A percentile compares a stretch with the other conserved stretches of the same genome.
These are phyloP conservation scores for Citrullus colocynthis DNA, from an alignment of 306 rosid genomes.

Conservation along the genomic window DNA sequence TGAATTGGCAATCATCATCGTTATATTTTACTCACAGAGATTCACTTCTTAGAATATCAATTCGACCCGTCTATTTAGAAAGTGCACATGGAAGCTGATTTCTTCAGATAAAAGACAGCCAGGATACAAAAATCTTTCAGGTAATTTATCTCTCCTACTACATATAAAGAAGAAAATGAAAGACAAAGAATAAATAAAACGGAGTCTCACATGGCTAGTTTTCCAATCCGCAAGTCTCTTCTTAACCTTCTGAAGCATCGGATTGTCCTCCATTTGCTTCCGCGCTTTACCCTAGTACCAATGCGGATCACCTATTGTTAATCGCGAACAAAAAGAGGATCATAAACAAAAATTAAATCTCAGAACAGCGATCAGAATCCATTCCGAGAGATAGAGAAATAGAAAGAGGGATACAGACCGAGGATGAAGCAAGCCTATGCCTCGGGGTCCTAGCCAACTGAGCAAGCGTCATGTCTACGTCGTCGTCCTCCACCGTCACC, in stretches of 20 bases:
- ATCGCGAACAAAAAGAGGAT: background rate
- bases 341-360: background rate
- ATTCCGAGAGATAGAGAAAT: background rate
- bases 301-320: slow-evolving; percentile 15
- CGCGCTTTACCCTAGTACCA: slow-evolving; percentile 32
- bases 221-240: slow-evolving; percentile 21
- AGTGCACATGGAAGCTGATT: background rate
- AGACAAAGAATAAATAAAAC: background rate
- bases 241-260: slow-evolving; percentile 18
- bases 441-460: slow-evolving; percentile 14
- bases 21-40: background rate
- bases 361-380: background rate
- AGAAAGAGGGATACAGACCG: slow-evolving; percentile 14
- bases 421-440: slow-evolving; percentile 14
- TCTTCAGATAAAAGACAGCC: background rate
- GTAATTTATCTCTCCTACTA: background rate
- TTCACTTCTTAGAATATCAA: background rate
- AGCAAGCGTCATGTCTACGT: slow-evolving; percentile 12
- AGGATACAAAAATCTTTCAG: background rate
- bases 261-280: slow-evolving; percentile 28
- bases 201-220: slow-evolving; percentile 27
- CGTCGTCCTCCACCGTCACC: slow-evolving; percentile 9
- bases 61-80: background rate
- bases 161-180: background rate
- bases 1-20: background rate